Evolutionary conservation across 768 basidiomycete genomes (phyloP).

Genomic region (Suillus hirtellus): DNA sequence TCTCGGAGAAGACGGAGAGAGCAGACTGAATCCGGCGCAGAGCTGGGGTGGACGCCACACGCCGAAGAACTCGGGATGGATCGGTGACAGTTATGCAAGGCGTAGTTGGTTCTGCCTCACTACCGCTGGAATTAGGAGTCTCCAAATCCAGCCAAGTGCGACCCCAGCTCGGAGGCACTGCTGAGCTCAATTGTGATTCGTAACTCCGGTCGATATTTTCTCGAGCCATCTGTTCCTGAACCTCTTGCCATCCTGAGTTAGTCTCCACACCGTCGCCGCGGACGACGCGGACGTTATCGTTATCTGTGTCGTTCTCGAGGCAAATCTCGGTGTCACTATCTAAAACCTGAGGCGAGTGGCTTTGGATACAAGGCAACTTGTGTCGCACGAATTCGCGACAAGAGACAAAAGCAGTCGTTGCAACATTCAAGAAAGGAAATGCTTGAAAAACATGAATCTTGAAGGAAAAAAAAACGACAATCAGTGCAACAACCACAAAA

Average conservation of each 20-base stretch:
- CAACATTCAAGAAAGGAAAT: slow-evolving; percentile 73
- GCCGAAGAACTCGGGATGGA: slow-evolving; percentile 6
- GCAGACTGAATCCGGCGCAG: slow-evolving; percentile 33
- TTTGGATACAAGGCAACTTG: slow-evolving; percentile 55
- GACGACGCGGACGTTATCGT: slow-evolving; percentile 64
- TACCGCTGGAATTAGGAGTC: slow-evolving; percentile 7
- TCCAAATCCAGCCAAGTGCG: slow-evolving; percentile 17
- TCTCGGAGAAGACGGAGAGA: slow-evolving; percentile 17
- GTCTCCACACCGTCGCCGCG: slow-evolving; percentile 71
- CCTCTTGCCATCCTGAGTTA: slow-evolving; percentile 39
- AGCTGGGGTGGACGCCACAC: slow-evolving; percentile 2
- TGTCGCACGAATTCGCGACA: slow-evolving; percentile 69
- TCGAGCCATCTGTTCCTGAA: slow-evolving; percentile 38
- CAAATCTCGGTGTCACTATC: slow-evolving; percentile 55
- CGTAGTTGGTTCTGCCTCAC: slow-evolving; percentile 8
- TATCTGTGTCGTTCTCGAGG: slow-evolving; percentile 72
- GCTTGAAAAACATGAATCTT: slow-evolving; percentile 91
- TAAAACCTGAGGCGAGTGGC: slow-evolving; percentile 51
- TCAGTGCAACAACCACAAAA: background rate
- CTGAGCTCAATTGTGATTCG: slow-evolving; percentile 26
- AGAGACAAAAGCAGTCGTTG: slow-evolving; percentile 67
- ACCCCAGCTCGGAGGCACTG: slow-evolving; percentile 56
- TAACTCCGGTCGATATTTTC: slow-evolving; percentile 32
- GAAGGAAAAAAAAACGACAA: slow-evolving; percentile 9
- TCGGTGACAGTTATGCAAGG: background rate